A percentile compares a stretch with the other conserved stretches of the same genome.
Conservation (phyloP, 495 filamentous ascomycete species). For the Aspergillus bridgeri region DNA sequence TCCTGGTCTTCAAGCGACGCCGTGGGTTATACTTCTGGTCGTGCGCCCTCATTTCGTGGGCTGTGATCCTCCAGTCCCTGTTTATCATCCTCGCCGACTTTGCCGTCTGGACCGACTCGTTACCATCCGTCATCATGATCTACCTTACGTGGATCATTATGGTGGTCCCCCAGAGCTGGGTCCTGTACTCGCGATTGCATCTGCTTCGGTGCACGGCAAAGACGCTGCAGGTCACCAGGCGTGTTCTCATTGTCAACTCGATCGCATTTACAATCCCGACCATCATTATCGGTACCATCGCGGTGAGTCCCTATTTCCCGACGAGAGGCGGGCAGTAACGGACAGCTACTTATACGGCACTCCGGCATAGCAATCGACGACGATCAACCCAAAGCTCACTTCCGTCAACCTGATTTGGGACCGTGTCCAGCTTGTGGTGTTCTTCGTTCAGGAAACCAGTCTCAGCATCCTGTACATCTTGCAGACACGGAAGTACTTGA, state of each 20-base stretch:
- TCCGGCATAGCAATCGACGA: no score
- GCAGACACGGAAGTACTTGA: constrained; percentile 31
- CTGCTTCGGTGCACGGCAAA: constrained; percentile 18
- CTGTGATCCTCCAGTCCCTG: constrained; percentile 33
- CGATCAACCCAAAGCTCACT: not conserved
- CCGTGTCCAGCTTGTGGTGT: constrained; percentile 33
- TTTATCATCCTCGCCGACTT: constrained; percentile 37
- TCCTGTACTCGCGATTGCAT: constrained; percentile 41
- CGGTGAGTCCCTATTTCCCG: no score
- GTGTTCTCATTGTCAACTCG: not conserved
- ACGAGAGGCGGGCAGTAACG: no score
- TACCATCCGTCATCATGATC: constrained; percentile 23
- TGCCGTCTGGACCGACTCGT: constrained; percentile 4
- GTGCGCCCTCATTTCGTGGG: constrained; percentile 32
- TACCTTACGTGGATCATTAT: constrained; percentile 31
- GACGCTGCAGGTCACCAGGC: not conserved
- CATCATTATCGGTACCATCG: not conserved
- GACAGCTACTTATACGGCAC: no score
- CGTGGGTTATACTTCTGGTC: constrained; percentile 44
- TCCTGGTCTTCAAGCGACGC: constrained; percentile 40
- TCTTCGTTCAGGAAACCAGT: constrained; percentile 37
- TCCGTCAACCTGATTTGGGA: constrained; percentile 21
- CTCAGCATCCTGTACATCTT: constrained; percentile 36
- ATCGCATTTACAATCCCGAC: constrained; percentile 3
- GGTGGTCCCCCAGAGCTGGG: constrained; percentile 25